Evolutionary conservation across 2,329 filamentous ascomycete genomes (phyloP).

Genomic region (Claviceps sp.): DNA sequence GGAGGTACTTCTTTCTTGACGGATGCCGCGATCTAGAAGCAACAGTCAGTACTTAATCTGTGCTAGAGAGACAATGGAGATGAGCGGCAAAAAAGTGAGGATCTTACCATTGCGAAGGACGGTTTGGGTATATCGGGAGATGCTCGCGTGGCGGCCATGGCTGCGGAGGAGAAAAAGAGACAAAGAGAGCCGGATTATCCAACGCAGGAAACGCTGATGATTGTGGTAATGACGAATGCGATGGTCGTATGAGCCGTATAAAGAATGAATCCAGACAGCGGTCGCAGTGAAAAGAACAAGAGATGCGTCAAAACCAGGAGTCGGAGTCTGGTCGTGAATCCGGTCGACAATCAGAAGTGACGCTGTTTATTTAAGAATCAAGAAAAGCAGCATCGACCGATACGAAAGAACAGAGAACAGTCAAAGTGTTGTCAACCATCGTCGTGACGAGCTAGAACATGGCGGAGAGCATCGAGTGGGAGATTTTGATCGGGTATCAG

Average conservation of each 20-base stretch:
- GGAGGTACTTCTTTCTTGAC: slow-evolving; percentile 15
- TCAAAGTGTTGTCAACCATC: slow-evolving; percentile 40
- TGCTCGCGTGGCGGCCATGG: slow-evolving; percentile 35
- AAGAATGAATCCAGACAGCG: slow-evolving; percentile 7
- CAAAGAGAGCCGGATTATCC: slow-evolving; percentile 10
- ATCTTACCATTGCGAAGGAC: slow-evolving; percentile 63
- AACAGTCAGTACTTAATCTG: background rate
- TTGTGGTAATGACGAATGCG: background rate
- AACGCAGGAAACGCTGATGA: slow-evolving; percentile 9
- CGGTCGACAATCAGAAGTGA: slow-evolving; percentile 16
- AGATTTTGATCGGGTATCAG: slow-evolving; percentile 2
- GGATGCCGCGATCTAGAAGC: slow-evolving; percentile 35
- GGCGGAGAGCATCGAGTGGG: slow-evolving; percentile 1
- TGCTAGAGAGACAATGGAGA: background rate
- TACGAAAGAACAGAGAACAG: slow-evolving; percentile 35
- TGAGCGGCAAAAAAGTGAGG: too few relatives aligned
- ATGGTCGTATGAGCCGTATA: background rate
- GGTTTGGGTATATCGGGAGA: slow-evolving; percentile 40
- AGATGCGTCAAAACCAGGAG: slow-evolving; percentile 1
- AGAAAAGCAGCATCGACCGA: slow-evolving; percentile 40
- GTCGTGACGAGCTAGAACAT: slow-evolving; percentile 31
- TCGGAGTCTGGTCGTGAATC: slow-evolving; percentile 5
- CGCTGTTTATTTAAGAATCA: slow-evolving; percentile 14
- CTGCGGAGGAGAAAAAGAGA: slow-evolving; percentile 4
- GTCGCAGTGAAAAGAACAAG: background rate